Evolutionary conservation across 179 eudicot species (phyloP).

Genomic region (Heliamphora pulchella): DNA sequence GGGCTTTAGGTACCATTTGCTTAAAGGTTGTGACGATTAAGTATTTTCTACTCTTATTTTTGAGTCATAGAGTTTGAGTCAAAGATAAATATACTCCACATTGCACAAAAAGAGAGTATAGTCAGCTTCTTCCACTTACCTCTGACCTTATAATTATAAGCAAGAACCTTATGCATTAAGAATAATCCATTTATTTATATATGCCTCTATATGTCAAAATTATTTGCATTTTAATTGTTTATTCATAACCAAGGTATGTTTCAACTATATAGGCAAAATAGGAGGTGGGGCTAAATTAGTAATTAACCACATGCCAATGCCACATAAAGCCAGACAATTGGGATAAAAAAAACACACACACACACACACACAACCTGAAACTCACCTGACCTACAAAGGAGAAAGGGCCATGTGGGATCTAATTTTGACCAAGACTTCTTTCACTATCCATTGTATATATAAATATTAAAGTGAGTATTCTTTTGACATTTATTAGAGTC

Average conservation of each 20-base stretch:
- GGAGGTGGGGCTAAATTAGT: not conserved
- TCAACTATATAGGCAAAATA: not conserved
- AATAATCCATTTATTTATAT: no score
- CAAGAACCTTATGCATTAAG: no score
- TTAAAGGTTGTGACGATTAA: no score
- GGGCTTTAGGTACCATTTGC: no score
- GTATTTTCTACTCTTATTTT: no score
- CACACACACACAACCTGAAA: not conserved
- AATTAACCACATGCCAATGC: not conserved
- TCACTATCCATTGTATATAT: not conserved
- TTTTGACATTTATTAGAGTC: constrained; percentile 11
- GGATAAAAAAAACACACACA: not conserved
- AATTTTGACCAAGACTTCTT: constrained; percentile 11
- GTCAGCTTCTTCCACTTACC: no score
- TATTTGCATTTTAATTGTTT: no score
- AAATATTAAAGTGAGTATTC: not conserved
- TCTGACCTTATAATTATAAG: no score
- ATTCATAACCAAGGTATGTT: not conserved
- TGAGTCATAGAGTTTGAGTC: no score
- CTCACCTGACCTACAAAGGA: not conserved
- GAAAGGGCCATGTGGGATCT: not conserved
- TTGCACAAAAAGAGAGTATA: no score
- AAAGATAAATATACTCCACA: no score
- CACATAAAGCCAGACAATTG: not conserved
- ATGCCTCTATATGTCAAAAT: no score